Evolutionary conservation across 1,139 yeast genomes (phyloP), one percentile per base, ranked within the genome.

Genomic region (Diutina pseudorugosa): DNA sequence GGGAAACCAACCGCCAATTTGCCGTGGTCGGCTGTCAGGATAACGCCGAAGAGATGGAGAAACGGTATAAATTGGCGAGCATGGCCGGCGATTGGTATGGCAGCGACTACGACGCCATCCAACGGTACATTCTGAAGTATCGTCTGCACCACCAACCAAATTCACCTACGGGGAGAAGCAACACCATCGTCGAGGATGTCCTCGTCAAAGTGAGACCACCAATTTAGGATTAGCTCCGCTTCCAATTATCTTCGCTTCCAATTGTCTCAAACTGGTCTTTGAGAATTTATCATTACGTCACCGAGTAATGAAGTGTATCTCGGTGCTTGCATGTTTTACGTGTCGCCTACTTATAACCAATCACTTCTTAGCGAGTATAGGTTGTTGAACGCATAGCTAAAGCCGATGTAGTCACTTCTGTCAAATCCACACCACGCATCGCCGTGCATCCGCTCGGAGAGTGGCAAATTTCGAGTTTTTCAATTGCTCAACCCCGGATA

Each of bases 51-150:
- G 47, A 45, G 21, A 12, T 27, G 36, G 49, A 45, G 11, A 45
- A 27, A 16, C 36, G 49, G 3, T 45, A 45, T 14, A 33, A 27
- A 8, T 11, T 45, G 11, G 49, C 40, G 8, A 27, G 21, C 23
- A 45, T 45, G 49, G 49, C 73, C 1, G 78, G 76, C 2, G 77
- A 72, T 56, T 74, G 78, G 78, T 73, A 68, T 55, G 78, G 76
- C 3, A 66, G 75, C 53, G 77, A 73, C 51, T 72, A 72, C 67
- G 57, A 59, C n/a, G 65, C 64, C 52, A 75, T 67, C 8, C 62
- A 65, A 56, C 58, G 61, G 51, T 73, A 69, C 56, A 57, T 74
- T 33, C 56, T 59, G 20, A 57, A 57, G 21, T 60, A 64, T 44
- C 57, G 51, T 47, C 59, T 67, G 12, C 54, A 50, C 14, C 51